Evolutionary conservation across 805 yeast species (phyloP).

Genomic region (Lipomyces yamanashiensis): DNA sequence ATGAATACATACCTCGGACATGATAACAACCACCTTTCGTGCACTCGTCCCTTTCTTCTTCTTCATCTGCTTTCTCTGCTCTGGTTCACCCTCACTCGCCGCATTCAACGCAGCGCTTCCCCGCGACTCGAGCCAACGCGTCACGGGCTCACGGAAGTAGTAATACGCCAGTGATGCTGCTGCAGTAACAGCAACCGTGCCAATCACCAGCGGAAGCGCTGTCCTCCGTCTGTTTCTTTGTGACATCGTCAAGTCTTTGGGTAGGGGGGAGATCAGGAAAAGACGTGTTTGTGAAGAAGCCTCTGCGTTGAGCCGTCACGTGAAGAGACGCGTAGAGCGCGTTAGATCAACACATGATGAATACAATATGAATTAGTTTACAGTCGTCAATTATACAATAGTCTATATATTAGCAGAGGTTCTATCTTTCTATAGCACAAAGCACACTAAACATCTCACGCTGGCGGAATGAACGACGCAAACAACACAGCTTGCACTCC

Average conservation of each 20-base stretch:
- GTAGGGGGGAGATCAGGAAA: not conserved
- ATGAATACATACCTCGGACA: conserved; percentile 21
- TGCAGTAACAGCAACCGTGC: conserved; percentile 11
- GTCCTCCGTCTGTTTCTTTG: conserved; percentile 1
- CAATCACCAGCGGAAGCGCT: conserved; percentile 7
- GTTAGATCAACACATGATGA: not conserved
- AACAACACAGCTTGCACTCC: conserved; percentile 71
- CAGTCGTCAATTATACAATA: not conserved
- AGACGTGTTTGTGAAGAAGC: not conserved
- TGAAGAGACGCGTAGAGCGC: not conserved
- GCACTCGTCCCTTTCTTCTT: not conserved
- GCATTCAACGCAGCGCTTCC: not conserved
- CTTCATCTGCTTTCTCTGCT: not conserved
- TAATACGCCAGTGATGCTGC: conserved; percentile 24
- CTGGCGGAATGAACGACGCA: conserved; percentile 91
- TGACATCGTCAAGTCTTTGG: not conserved
- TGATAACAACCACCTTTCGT: conserved; percentile 23
- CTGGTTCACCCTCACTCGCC: not conserved
- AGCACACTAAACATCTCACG: conserved; percentile 44
- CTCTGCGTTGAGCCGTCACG: not conserved
- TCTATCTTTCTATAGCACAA: too few species aligned
- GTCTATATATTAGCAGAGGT: too few species aligned
- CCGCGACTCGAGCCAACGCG: conserved; percentile 20
- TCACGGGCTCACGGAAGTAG: conserved; percentile 21
- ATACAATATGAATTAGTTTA: too few species aligned